Evolutionary conservation across 768 basidiomycete genomes (phyloP), one percentile per base, ranked within the genome.

Genomic region (Suillus variegatus): DNA sequence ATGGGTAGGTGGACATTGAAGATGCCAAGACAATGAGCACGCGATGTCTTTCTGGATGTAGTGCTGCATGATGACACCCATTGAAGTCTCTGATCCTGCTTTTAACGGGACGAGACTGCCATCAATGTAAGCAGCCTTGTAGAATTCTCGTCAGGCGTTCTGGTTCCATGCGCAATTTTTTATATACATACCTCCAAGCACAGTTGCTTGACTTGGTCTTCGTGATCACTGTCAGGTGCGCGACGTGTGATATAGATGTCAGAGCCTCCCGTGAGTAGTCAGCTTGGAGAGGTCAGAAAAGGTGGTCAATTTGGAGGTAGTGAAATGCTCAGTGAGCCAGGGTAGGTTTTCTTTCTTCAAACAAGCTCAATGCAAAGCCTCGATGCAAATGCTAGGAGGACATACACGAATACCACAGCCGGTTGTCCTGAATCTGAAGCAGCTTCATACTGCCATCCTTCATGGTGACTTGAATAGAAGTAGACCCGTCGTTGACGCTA

Each of bases 391-490:
- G 22, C 58, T 38, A 14, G 63, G 54, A 25, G 35, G 38, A 79
- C 89, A 73, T 71, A 95, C 95, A 56, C 91, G 86, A 72, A 99
- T 98, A 2, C 97, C 97, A 77, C 88, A 93, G 0, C 97, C 97
- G 25, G 73, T 99, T 97, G 74, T 99, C 97, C 71, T 95, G 93
- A 61, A 99, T 96, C 77, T 97, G 94, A 44, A 99, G 84, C 16
- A 96, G 80, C 75, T 97, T 99, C 81, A 98, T 80, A 4, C 97
- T 97, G 1, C 97, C 97, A 68, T 99, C 97, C 77, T 97, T 98
- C 69, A 96, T 83, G 0, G 89, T 92, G 61, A 99, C 82, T 44
- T 90, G 88, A 73, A 99, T 94, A 0, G 88, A 88, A 0, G 92
- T 95, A 25, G 94, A 82, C 0, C 93, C 91, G 0, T 97, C 97